Base-by-base conservation (phyloP, 108 stramenopile species). In the Pseudonitzschia delicatissima region DNA sequence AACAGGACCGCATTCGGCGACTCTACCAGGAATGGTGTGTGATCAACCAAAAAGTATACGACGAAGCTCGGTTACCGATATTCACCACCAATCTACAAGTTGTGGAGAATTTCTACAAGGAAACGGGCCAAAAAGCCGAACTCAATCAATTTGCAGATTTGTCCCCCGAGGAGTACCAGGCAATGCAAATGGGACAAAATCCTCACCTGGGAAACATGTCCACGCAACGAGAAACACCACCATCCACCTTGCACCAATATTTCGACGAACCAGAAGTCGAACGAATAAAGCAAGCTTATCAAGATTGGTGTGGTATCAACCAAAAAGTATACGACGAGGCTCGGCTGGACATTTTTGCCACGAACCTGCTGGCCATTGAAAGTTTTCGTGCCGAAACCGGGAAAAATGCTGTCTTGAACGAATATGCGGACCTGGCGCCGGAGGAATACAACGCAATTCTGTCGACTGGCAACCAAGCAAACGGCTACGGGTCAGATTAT, bases 101-200 rank as follows among this genome's bases (percentile, higher is more conserved):
- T 15, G 53, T 63, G n/a, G 64, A 72, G 28, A 33, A 34, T 5
- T 64, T 58, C 34, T 64, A 21, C 28, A 13, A 64, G 0, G 40
- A 58, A 28, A 36, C 57, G 18, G 71, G 71, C 12, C 36, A 35
- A 34, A 45, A 47, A n/a, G 57, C 79, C 61, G 78, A 82, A 20
- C 63, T 87, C 45, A 87, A 87, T 64, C 81, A 83, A 64, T 83
- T 62, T 57, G 87, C 83, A 12, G 87, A 87, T 60, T 62, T 85
- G 66, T 76, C 84, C 0, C 81, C 74, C 45, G 82, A 72, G 12
- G 84, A 87, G 71, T 87, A 81, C 67, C 13, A 50, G n/a, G 36
- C 31, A 21, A 15, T 29, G 17, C 12, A 13, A 17, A 29, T 49
- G 32, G 5, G 23, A 23, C 27, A 51, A 2, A 51, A 28, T 51